These are phyloP conservation scores for Cardamine occulta DNA, from an alignment of 345 rosid genomes.

Conservation along the genomic window DNA sequence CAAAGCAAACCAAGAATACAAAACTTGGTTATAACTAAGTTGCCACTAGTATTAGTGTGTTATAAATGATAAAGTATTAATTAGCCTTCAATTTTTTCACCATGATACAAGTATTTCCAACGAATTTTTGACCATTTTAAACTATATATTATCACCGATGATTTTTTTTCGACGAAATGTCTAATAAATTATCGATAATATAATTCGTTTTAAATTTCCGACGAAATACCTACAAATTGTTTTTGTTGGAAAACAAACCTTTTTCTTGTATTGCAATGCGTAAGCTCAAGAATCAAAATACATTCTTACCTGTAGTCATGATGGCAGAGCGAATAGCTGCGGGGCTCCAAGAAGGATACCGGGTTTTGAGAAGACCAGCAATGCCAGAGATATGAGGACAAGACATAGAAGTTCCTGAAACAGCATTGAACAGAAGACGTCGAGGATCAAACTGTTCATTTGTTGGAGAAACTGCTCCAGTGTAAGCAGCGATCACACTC, in stretches of 20 bases:
- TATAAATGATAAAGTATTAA: background rate
- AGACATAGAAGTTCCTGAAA: conserved; percentile 88
- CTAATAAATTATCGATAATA: too few species aligned
- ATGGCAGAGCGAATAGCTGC: conserved; percentile 85
- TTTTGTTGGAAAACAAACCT: background rate
- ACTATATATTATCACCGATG: too few species aligned
- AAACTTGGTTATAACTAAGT: background rate
- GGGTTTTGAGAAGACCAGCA: conserved; percentile 73
- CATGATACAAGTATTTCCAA: background rate
- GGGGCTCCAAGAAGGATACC: conserved; percentile 80
- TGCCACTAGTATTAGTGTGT: background rate
- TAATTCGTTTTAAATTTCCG: background rate
- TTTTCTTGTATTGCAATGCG: background rate
- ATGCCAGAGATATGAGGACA: conserved; percentile 86
- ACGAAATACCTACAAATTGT: too few species aligned
- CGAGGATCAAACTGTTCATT: conserved; percentile 55
- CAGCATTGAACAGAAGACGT: conserved; percentile 53
- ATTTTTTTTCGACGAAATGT: too few species aligned
- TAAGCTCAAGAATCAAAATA: background rate
- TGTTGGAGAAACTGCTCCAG: conserved; percentile 63
- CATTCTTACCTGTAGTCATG: conserved; percentile 64
- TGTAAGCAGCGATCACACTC: conserved; percentile 72
- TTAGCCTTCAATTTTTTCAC: background rate
- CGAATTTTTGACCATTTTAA: too few species aligned
- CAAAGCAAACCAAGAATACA: background rate